Percentiles rank a stretch among this genome's conserved stretches.
These are phyloP conservation scores for Diaporthe capsici DNA, from an alignment of 2,329 filamentous ascomycete species.

Conservation along the genomic window DNA sequence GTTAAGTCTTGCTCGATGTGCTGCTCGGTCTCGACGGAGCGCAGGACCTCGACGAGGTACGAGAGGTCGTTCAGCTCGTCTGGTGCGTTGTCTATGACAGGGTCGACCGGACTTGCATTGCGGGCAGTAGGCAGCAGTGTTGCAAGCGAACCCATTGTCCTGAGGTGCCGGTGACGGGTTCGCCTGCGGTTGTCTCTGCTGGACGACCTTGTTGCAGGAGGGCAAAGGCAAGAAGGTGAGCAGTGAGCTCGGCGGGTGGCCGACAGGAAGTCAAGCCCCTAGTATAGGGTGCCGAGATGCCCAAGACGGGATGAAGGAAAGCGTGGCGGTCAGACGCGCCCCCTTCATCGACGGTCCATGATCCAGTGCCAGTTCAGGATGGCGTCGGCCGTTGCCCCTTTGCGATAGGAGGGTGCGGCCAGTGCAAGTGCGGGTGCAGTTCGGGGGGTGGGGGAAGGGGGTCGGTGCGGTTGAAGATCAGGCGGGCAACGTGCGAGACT, in stretches of 20 bases:
- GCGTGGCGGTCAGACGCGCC: constrained; percentile 40
- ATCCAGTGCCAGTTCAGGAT: constrained; percentile 19
- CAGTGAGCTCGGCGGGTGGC: neutral
- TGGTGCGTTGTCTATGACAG: constrained; percentile 34
- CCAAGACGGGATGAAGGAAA: constrained; percentile 31
- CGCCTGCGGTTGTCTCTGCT: constrained; percentile 31
- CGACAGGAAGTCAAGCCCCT: neutral
- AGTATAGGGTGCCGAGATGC: constrained; percentile 18
- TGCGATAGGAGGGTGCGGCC: constrained; percentile 13
- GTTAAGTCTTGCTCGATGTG: constrained; percentile 55
- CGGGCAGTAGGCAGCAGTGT: constrained; percentile 41
- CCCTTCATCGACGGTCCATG: constrained; percentile 40
- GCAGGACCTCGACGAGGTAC: constrained; percentile 58
- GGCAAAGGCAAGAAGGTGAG: neutral
- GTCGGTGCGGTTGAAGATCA: constrained; percentile 21
- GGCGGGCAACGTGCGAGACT: constrained; percentile 24
- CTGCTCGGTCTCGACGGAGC: constrained; percentile 52
- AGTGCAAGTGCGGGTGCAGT: constrained; percentile 16
- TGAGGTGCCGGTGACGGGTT: constrained; percentile 20
- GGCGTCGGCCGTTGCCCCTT: constrained; percentile 32
- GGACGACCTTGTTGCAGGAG: neutral
- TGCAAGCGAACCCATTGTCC: constrained; percentile 46
- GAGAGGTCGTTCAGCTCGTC: constrained; percentile 56
- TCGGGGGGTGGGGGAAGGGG: neutral
- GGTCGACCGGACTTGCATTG: constrained; percentile 35